phyloP scores from a whole-genome alignment of 2,329 filamentous ascomycete genomes.

The Tolypocladium inflatum region DNA sequence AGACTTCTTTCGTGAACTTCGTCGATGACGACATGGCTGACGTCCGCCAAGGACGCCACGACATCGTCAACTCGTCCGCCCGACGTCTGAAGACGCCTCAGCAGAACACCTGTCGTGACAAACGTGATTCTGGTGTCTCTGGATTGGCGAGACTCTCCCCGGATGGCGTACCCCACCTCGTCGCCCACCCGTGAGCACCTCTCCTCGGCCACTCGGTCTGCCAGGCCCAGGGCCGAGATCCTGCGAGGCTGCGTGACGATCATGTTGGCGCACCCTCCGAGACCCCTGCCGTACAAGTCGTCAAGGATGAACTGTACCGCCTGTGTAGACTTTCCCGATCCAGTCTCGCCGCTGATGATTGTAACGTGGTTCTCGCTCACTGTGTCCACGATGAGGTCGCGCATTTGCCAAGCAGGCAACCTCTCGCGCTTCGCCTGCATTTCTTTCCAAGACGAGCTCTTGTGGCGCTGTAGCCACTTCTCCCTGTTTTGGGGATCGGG shows the following conservation, averaged over 20 bases:
- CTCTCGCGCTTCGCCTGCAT: conserved; percentile 66
- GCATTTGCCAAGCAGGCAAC: conserved; percentile 81
- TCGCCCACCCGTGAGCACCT: conserved; percentile 72
- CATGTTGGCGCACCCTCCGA: conserved; percentile 76
- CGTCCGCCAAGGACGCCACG: conserved; percentile 70
- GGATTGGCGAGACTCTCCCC: conserved; percentile 75
- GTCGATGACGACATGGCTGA: conserved; percentile 92
- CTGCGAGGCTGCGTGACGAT: conserved; percentile 91
- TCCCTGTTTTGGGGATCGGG: conserved; percentile 50
- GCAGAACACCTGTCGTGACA: conserved; percentile 87
- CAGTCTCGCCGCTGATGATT: conserved; percentile 94
- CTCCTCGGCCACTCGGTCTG: conserved; percentile 90
- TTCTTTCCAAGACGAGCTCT: conserved; percentile 53
- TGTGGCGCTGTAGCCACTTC: conserved; percentile 62
- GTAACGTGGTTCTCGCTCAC: conserved; percentile 77
- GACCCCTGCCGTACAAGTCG: conserved; percentile 67
- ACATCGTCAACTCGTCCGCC: conserved; percentile 74
- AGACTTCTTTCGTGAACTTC: conserved; percentile 94
- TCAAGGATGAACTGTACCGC: conserved; percentile 94
- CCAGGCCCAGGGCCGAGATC: conserved; percentile 88
- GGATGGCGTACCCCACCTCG: conserved; percentile 86
- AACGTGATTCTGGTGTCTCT: conserved; percentile 81
- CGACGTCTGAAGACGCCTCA: conserved; percentile 84
- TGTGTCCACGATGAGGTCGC: conserved; percentile 64
- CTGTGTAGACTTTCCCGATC: conserved; percentile 94